A percentile compares a stretch with the other conserved stretches of the same genome.
These are phyloP conservation scores for Tympanopsis confertula DNA, from an alignment of 2,329 filamentous ascomycete genomes.

Conservation along the genomic window DNA sequence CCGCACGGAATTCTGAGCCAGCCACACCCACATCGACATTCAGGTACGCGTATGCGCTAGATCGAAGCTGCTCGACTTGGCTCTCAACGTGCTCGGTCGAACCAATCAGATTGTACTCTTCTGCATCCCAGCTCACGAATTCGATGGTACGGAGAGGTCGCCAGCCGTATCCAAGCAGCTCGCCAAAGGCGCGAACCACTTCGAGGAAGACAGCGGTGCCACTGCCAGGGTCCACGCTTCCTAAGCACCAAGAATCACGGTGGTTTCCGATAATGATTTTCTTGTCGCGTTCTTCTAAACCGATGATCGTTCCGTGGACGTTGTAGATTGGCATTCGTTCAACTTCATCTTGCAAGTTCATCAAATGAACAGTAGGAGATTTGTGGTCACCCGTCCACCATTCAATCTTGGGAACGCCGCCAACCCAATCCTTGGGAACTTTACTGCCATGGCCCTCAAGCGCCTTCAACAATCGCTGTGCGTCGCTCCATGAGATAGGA, in stretches of 20 bases:
- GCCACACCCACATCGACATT: constrained; percentile 79
- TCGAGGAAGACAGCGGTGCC: constrained; percentile 89
- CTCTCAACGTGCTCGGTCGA: constrained; percentile 93
- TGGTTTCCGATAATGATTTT: constrained; percentile 86
- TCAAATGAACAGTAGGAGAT: constrained; percentile 68
- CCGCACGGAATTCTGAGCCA: constrained; percentile 63
- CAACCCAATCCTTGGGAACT: constrained; percentile 61
- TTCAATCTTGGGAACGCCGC: constrained; percentile 64
- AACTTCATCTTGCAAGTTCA: constrained; percentile 78
- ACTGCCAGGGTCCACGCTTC: constrained; percentile 73
- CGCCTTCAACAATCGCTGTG: constrained; percentile 64
- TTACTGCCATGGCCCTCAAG: constrained; percentile 64
- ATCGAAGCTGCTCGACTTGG: constrained; percentile 60
- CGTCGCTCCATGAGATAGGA: constrained; percentile 81
- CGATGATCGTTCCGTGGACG: constrained; percentile 70
- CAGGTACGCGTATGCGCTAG: constrained; percentile 73
- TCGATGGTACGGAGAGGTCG: constrained; percentile 85
- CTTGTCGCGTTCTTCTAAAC: constrained; percentile 74
- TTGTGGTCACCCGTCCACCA: constrained; percentile 76
- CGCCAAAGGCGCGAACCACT: constrained; percentile 72
- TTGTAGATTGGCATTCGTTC: constrained; percentile 83
- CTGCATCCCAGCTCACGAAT: constrained; percentile 93
- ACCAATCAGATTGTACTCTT: constrained; percentile 85
- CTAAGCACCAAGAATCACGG: constrained; percentile 84
- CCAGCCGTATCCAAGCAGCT: constrained; percentile 70